phyloP scores from a whole-genome alignment of 2,329 filamentous ascomycete genomes.

The Hymenoscyphus albidus region DNA sequence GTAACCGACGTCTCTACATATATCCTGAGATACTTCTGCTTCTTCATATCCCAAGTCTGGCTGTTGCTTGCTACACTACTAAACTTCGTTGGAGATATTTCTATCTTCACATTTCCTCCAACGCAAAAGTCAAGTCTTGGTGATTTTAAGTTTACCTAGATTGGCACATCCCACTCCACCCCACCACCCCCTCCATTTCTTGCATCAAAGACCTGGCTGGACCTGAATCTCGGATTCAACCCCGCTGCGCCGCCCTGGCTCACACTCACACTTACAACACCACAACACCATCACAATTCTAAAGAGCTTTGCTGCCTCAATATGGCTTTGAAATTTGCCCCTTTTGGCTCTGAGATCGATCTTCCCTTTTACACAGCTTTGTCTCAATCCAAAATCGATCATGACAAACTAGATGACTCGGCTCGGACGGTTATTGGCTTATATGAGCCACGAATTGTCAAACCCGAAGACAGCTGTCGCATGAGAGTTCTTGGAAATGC shows the following conservation, averaged over 20 bases:
- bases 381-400: slow-evolving; percentile 90
- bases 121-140: not conserved
- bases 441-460: slow-evolving; percentile 75
- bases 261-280: not conserved
- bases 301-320: not conserved
- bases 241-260: not conserved
- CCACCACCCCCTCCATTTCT: not conserved
- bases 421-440: slow-evolving; percentile 80
- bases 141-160: not conserved
- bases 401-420: slow-evolving; percentile 95
- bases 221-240: not conserved
- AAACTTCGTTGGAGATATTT: not conserved
- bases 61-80: not conserved
- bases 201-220: not conserved
- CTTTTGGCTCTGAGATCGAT: slow-evolving; percentile 92
- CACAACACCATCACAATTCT: not conserved
- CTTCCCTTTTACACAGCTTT: slow-evolving; percentile 90
- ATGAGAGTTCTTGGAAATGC: slow-evolving; percentile 90
- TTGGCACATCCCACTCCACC: not conserved
- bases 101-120: not conserved
- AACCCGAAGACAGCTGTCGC: slow-evolving; percentile 73
- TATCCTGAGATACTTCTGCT: not conserved
- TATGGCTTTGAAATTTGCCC: slow-evolving; percentile 67
- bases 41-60: not conserved
- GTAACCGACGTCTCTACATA: not conserved